A percentile compares a stretch with the other conserved stretches of the same genome.
Evolutionary conservation across 2,329 filamentous ascomycete genomes (phyloP).

Genomic region (Microdochium bolleyi): DNA sequence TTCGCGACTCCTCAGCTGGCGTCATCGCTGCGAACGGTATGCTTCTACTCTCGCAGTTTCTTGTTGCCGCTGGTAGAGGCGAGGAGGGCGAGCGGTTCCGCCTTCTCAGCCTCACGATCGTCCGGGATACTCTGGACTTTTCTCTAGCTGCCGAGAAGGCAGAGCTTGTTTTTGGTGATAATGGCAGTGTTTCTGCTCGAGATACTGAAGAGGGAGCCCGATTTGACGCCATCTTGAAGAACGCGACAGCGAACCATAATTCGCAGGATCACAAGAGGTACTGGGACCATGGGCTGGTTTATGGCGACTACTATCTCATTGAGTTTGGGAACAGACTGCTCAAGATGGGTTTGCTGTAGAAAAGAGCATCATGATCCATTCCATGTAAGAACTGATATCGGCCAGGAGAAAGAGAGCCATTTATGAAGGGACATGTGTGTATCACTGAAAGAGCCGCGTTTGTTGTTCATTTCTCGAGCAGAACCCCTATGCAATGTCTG

Average conservation of each 20-base stretch:
- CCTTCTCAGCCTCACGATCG: slow-evolving; percentile 5
- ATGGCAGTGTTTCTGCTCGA: slow-evolving; percentile 1
- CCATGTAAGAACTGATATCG: not conserved
- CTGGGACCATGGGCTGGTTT: slow-evolving; percentile 32
- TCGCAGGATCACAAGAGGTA: slow-evolving; percentile 16
- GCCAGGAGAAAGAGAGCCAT: no score
- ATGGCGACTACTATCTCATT: slow-evolving; percentile 39
- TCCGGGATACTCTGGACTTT: slow-evolving; percentile 9
- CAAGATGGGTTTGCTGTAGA: slow-evolving; percentile 18
- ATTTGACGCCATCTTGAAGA: slow-evolving; percentile 23
- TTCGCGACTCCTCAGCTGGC: slow-evolving; percentile 24
- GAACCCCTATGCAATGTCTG: not conserved
- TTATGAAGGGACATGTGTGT: no score
- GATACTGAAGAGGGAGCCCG: slow-evolving; percentile 2
- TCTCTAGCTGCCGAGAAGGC: slow-evolving; percentile 16
- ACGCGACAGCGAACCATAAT: slow-evolving; percentile 26
- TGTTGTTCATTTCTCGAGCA: no score
- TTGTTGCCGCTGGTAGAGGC: slow-evolving; percentile 4
- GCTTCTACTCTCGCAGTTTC: slow-evolving; percentile 12
- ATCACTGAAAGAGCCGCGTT: no score
- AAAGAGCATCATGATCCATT: not conserved
- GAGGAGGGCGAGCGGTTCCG: slow-evolving; percentile 3
- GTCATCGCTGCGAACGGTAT: slow-evolving; percentile 19
- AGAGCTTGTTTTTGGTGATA: not conserved
- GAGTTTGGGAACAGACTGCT: slow-evolving; percentile 40